A percentile compares a stretch with the other conserved stretches of the same genome.
These are phyloP conservation scores for Biscutella auriculata DNA, from an alignment of 441 rosid species.

Conservation along the genomic window DNA sequence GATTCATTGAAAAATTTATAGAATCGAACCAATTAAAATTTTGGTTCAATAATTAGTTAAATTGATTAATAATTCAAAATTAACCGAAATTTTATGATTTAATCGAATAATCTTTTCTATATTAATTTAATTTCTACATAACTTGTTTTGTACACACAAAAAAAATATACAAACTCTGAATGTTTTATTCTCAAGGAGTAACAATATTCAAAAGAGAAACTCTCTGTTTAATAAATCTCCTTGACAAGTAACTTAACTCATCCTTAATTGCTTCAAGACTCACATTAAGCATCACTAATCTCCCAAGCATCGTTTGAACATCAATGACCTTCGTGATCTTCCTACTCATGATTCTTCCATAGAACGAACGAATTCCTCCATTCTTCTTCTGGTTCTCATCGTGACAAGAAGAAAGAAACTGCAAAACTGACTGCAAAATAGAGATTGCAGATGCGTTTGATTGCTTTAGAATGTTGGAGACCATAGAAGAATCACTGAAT, in stretches of 20 bases:
- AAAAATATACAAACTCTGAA: constrained; percentile 8
- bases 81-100: no score
- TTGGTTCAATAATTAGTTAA: no score
- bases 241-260: constrained; percentile 33
- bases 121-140: neutral
- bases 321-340: constrained; percentile 18
- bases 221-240: constrained; percentile 44
- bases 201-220: constrained; percentile 46
- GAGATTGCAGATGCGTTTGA: constrained; percentile 26
- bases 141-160: constrained; percentile 2
- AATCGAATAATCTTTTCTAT: no score
- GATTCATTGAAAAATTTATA: no score
- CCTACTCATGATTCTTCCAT: constrained; percentile 19
- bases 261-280: constrained; percentile 29
- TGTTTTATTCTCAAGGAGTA: constrained; percentile 21
- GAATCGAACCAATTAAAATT: no score
- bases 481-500: constrained; percentile 8
- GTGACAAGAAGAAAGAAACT: constrained; percentile 29
- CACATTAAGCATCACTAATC: constrained; percentile 27
- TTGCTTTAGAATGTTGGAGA: constrained; percentile 33
- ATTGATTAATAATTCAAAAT: no score
- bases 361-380: constrained; percentile 27
- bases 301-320: constrained; percentile 23
- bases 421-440: constrained; percentile 31
- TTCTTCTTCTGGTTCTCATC: constrained; percentile 18